phyloP scores from a whole-genome alignment of 805 yeast genomes.

The Metschnikowia amazonensis region DNA sequence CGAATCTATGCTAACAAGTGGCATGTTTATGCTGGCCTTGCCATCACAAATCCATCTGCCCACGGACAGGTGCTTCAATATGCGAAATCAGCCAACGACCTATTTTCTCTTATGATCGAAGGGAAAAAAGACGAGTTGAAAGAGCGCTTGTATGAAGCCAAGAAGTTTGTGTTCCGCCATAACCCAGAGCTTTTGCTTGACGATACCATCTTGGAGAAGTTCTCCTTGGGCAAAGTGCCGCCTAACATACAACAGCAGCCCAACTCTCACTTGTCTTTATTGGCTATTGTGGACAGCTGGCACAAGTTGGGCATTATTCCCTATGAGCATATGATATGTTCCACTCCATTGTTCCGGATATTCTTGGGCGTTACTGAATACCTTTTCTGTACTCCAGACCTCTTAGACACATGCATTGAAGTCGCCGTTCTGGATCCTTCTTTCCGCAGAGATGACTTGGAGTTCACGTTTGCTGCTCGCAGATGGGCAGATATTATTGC shows the following conservation, averaged over 20 bases:
- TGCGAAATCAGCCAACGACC: slow-evolving; percentile 75
- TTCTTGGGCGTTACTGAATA: slow-evolving; percentile 93
- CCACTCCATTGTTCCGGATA: slow-evolving; percentile 88
- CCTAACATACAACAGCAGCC: slow-evolving; percentile 61
- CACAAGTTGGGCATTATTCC: slow-evolving; percentile 79
- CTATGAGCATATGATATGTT: slow-evolving; percentile 93
- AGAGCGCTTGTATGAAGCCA: slow-evolving; percentile 61
- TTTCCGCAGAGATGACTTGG: slow-evolving; percentile 86
- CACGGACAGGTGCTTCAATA: slow-evolving; percentile 89
- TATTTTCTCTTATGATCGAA: slow-evolving; percentile 79
- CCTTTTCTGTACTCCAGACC: slow-evolving; percentile 76
- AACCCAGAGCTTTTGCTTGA: slow-evolving; percentile 61
- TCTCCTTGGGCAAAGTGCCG: slow-evolving; percentile 68
- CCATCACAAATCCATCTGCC: slow-evolving; percentile 93
- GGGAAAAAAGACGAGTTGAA: slow-evolving; percentile 56
- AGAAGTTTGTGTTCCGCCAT: slow-evolving; percentile 71
- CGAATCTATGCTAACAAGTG: slow-evolving; percentile 91
- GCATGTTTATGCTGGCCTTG: slow-evolving; percentile 98
- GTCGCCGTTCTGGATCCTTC: slow-evolving; percentile 64
- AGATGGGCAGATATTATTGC: slow-evolving; percentile 81
- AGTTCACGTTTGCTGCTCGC: slow-evolving; percentile 87
- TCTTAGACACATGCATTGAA: slow-evolving; percentile 74
- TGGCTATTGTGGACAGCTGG: slow-evolving; percentile 96
- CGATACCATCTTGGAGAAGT: slow-evolving; percentile 73
- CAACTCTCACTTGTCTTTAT: slow-evolving; percentile 82